Conservation (phyloP, 1,284 basidiomycete genomes). For the Agroathelia rolfsii region DNA sequence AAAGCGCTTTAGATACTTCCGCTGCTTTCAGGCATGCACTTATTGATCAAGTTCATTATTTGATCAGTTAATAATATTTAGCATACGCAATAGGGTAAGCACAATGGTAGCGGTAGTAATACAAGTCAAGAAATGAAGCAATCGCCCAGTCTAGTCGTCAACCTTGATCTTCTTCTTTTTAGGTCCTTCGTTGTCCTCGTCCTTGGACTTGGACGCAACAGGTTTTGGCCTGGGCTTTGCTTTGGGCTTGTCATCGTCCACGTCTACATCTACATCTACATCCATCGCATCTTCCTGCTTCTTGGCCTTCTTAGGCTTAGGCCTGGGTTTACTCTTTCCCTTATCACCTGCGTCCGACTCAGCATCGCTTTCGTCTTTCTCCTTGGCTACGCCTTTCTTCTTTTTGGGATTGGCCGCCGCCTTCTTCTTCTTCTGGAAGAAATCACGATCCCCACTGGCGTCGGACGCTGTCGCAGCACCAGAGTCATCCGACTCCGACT, state of each 20-base stretch:
- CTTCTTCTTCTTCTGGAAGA: slow-evolving; percentile 36
- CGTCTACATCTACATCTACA: too few relatives aligned
- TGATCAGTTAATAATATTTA: too few relatives aligned
- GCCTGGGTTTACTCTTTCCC: slow-evolving; percentile 15
- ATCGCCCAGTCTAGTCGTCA: slow-evolving; percentile 14
- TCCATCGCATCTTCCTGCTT: slow-evolving; percentile 30
- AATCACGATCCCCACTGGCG: slow-evolving; percentile 60
- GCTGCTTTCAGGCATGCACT: too few relatives aligned
- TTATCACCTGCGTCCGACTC: slow-evolving; percentile 24
- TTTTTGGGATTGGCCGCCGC: too few relatives aligned
- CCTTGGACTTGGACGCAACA: slow-evolving; percentile 25
- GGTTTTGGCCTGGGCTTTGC: slow-evolving; percentile 9
- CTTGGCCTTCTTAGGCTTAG: slow-evolving; percentile 22
- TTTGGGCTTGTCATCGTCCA: too few relatives aligned
- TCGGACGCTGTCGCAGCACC: slow-evolving; percentile 78
- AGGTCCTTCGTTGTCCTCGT: slow-evolving; percentile 36
- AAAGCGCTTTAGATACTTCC: too few relatives aligned
- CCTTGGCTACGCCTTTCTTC: slow-evolving; percentile 14
- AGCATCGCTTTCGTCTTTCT: slow-evolving; percentile 25
- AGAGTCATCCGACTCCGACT: slow-evolving; percentile 59
- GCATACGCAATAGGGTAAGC: too few relatives aligned
- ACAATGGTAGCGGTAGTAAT: too few relatives aligned
- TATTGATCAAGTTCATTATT: too few relatives aligned
- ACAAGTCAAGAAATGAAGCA: too few relatives aligned
- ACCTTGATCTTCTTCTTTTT: slow-evolving; percentile 68